These are phyloP conservation scores for Apiospora arundinis DNA, from an alignment of 2,329 filamentous ascomycete species.

Conservation along the genomic window DNA sequence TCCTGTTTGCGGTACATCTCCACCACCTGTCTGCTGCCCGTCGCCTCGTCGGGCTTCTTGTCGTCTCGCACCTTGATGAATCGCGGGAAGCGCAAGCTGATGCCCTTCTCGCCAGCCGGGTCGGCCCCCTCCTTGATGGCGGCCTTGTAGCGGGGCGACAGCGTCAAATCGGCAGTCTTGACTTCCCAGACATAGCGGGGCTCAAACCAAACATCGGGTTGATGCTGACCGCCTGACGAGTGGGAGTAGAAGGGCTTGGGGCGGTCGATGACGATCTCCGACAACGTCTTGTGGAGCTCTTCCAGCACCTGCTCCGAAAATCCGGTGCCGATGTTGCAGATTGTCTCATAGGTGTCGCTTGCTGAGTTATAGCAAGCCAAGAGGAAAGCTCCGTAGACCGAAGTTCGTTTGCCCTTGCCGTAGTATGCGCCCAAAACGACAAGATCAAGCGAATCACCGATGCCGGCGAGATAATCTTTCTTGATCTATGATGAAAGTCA, in stretches of 20 bases:
- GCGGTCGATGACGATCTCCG: slow-evolving; percentile 80
- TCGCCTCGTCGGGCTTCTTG: slow-evolving; percentile 94
- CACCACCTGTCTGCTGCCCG: slow-evolving; percentile 81
- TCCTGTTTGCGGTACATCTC: slow-evolving; percentile 99
- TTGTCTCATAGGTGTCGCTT: slow-evolving; percentile 86
- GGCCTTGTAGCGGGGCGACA: slow-evolving; percentile 93
- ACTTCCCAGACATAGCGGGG: slow-evolving; percentile 96
- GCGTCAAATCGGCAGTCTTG: slow-evolving; percentile 92
- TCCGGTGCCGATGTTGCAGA: slow-evolving; percentile 98
- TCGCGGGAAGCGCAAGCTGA: slow-evolving; percentile 88
- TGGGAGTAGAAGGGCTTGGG: slow-evolving; percentile 96
- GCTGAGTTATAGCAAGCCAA: slow-evolving; percentile 89
- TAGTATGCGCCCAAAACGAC: slow-evolving; percentile 95
- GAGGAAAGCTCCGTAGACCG: slow-evolving; percentile 93
- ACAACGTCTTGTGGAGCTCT: slow-evolving; percentile 79
- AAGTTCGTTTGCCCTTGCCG: slow-evolving; percentile 94
- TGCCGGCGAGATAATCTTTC: slow-evolving; percentile 93
- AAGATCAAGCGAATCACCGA: slow-evolving; percentile 94
- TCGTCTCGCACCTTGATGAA: slow-evolving; percentile 94
- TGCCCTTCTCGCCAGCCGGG: slow-evolving; percentile 73
- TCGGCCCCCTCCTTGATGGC: slow-evolving; percentile 82
- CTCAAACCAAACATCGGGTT: slow-evolving; percentile 99
- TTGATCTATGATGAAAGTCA: slow-evolving; percentile 70
- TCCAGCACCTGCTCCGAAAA: slow-evolving; percentile 96
- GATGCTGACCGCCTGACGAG: slow-evolving; percentile 82